Base-by-base conservation (phyloP, 192 early-diverging fungal genomes). In the Dissophora globulifera region DNA sequence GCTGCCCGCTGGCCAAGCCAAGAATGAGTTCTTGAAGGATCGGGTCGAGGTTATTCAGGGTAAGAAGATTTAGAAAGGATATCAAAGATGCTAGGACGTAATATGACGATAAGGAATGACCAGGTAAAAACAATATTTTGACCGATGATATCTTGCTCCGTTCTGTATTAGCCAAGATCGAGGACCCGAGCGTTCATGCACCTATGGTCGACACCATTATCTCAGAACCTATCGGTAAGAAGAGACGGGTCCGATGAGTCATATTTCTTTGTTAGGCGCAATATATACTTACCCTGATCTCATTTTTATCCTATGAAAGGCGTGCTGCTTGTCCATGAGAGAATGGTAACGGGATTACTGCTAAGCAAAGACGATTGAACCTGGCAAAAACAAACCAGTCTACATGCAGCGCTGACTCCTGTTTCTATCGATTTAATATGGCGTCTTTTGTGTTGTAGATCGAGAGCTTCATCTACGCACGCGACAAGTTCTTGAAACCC, bases 301-400 rank as follows among this genome's bases (percentile, higher is more conserved):
- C n/a, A n/a, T n/a, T n/a, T n/a, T n/a, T n/a, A 15, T 51, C 15
- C 13, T 51, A 13, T 43, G 4, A 42, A 47, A 76, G 72, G 95
- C 42, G 97, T 99, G 22, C 81, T 99, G 31, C 86, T 99, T 56
- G 91, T 99, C 50, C 97, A 99, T 60, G 97, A 99, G 78, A 88
- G 97, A 32, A 99, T 99, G 97, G 84, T 92, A 62, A n/a, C n/a
- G n/a, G n/a, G n/a, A n/a, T n/a, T n/a, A n/a, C n/a, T n/a, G n/a
- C n/a, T n/a, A n/a, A n/a, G n/a, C n/a, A n/a, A n/a, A n/a, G n/a
- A n/a, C n/a, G n/a, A n/a, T n/a, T n/a, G n/a, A n/a, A n/a, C n/a
- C n/a, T n/a, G n/a, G n/a, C n/a, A n/a, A n/a, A n/a, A n/a, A n/a
- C n/a, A n/a, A n/a, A n/a, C n/a, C n/a, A n/a, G n/a, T n/a, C n/a